Evolutionary conservation across 768 basidiomycete genomes (phyloP), one percentile per base, ranked within the genome.

Genomic region (Antrodiella citrinella): DNA sequence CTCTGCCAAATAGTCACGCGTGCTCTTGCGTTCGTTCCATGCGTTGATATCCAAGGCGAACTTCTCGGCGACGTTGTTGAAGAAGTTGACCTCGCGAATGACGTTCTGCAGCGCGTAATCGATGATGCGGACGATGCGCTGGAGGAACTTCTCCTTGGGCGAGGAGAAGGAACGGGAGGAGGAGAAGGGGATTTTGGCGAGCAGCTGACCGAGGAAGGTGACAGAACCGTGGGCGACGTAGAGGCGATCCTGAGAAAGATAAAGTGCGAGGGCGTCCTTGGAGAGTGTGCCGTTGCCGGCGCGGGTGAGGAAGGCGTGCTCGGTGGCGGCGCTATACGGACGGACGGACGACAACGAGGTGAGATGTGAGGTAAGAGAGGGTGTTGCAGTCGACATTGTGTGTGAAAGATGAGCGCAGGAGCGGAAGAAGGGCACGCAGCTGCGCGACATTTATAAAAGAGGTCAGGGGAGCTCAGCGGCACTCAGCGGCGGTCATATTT

Each of bases 211-310:
- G 54, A 86, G 78, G 68, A 84, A 85, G 47, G 76, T 76, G 12
- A 86, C 84, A 61, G 87, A 88, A 1, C 82, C 86, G 49, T 82
- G 79, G 1, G 78, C 77, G 24, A 84, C 86, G 62, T 88, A 89
- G 49, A 84, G 76, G 45, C 80, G 75, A 62, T 89, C 86, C 56
- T 89, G 86, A 12, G 77, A 73, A 51, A 88, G 75, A 76, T 81
- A 88, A 44, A 81, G 67, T 1, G 74, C 70, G 13, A 89, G 75
- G 21, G 72, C 69, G 1, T 65, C 52, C 11, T 70, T 51, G 4
- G 72, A 65, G 18, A 89, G 72, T 2, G 71, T 69, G 12, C 77
- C 72, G 2, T 72, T 60, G 2, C 81, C 80, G 0, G 84, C 82
- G 15, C 73, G 65, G 2, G 59, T 56, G n/a, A 90, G 74, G 64